These are phyloP conservation scores for Hysterangium stoloniferum DNA, from an alignment of 768 basidiomycete genomes.

Conservation along the genomic window DNA sequence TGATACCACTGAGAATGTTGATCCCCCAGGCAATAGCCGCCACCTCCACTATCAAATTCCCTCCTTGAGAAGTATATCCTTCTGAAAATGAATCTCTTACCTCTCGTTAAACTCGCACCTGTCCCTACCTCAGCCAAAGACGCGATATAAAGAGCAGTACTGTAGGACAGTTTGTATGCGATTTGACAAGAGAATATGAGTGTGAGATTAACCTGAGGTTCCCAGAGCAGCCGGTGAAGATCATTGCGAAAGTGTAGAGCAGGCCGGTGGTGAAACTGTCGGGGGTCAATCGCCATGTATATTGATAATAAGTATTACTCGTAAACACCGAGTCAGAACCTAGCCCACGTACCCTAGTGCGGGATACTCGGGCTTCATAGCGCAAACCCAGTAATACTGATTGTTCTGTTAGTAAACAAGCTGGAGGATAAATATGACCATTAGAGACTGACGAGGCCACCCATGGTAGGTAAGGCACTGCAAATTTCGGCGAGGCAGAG, in stretches of 20 bases:
- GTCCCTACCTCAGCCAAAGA: constrained; percentile 44
- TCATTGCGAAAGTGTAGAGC: constrained; percentile 55
- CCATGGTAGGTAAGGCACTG: constrained; percentile 50
- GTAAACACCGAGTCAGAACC: constrained; percentile 1
- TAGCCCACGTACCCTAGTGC: constrained; percentile 41
- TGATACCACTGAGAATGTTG: constrained; percentile 44
- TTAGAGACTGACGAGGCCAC: constrained; percentile 29
- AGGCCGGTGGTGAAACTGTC: constrained; percentile 40
- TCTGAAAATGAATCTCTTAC: neutral
- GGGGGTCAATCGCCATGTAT: neutral
- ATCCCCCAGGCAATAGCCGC: constrained; percentile 50
- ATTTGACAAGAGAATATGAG: neutral
- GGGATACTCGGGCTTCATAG: constrained; percentile 47
- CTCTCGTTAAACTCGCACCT: constrained; percentile 33
- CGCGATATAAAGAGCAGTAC: constrained; percentile 47
- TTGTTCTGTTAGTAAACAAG: neutral
- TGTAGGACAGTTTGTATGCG: constrained; percentile 14
- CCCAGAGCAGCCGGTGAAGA: constrained; percentile 51
- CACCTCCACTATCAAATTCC: constrained; percentile 30
- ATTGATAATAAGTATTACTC: neutral
- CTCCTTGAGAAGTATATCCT: too few species aligned
- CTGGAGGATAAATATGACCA: neutral
- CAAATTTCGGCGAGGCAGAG: constrained; percentile 51
- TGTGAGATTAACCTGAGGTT: constrained; percentile 38
- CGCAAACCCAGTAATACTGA: constrained; percentile 55